A percentile compares a stretch with the other conserved stretches of the same genome.
Evolutionary conservation across 2,329 filamentous ascomycete genomes (phyloP).

Genomic region (Truncatella angustata): DNA sequence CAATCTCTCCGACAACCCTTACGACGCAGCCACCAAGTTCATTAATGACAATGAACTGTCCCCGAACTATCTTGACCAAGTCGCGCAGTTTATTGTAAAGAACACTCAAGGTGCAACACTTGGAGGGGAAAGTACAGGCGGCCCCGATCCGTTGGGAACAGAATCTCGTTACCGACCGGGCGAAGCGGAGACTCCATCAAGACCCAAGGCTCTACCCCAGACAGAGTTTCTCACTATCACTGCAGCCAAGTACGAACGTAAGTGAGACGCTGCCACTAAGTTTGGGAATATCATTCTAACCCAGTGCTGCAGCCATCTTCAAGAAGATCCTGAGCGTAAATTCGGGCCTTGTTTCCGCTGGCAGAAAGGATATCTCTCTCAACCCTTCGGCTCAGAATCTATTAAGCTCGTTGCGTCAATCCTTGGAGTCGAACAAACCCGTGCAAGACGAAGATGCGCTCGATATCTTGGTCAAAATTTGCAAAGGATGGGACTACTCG

Average conservation of each 20-base stretch:
- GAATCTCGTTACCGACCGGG: constrained; percentile 78
- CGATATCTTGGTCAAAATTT: constrained; percentile 67
- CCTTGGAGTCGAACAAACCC: constrained; percentile 59
- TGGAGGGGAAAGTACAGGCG: constrained; percentile 56
- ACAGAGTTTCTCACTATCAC: constrained; percentile 76
- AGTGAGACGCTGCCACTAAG: too few relatives aligned
- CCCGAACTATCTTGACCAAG: constrained; percentile 82
- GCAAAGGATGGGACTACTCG: constrained; percentile 75
- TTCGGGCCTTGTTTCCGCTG: constrained; percentile 66
- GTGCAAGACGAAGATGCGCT: constrained; percentile 52
- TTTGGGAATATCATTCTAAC: neutral
- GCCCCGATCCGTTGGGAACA: constrained; percentile 72
- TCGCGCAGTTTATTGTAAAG: constrained; percentile 86
- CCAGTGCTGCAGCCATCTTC: constrained; percentile 68
- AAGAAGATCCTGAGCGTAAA: constrained; percentile 79
- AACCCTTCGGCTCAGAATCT: constrained; percentile 68
- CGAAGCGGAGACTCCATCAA: constrained; percentile 46
- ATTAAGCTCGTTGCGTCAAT: constrained; percentile 59
- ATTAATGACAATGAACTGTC: constrained; percentile 86
- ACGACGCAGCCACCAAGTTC: constrained; percentile 88
- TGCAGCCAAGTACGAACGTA: constrained; percentile 65
- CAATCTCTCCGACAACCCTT: constrained; percentile 89
- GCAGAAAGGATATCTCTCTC: constrained; percentile 70
- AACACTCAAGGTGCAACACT: constrained; percentile 86
- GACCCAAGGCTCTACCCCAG: constrained; percentile 69